These are phyloP conservation scores for Fusarium globosum DNA, from an alignment of 2,329 filamentous ascomycete species.

Conservation along the genomic window DNA sequence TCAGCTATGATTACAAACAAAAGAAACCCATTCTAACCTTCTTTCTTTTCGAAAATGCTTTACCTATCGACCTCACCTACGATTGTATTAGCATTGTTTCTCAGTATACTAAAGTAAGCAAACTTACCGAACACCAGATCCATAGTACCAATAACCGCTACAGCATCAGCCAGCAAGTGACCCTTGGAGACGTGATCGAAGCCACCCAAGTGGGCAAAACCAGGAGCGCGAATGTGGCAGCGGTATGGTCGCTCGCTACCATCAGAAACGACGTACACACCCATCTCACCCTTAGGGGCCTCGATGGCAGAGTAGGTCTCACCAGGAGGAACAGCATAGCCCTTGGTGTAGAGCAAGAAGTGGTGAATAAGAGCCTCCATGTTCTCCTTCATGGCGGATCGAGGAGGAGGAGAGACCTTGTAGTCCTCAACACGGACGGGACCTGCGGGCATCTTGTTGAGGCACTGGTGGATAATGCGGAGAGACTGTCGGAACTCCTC, in stretches of 20 bases:
- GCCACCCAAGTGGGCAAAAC: conserved; percentile 92
- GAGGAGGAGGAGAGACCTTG: conserved; percentile 96
- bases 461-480: conserved; percentile 97
- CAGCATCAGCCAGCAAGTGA: conserved; percentile 94
- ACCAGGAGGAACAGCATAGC: conserved; percentile 94
- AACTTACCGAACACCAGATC: conserved; percentile 86
- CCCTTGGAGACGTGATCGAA: conserved; percentile 95
- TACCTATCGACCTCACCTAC: conserved; percentile 72
- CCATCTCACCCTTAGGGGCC: conserved; percentile 99
- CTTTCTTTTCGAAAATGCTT: conserved; percentile 45
- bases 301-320: conserved; percentile 99
- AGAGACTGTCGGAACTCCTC: conserved; percentile 99
- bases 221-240: conserved; percentile 96
- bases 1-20: conserved; percentile 57
- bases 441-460: conserved; percentile 98
- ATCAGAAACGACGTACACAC: conserved; percentile 94
- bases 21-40: conserved; percentile 50
- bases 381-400: conserved; percentile 99
- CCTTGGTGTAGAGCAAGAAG: conserved; percentile 98
- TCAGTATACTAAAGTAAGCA: not conserved
- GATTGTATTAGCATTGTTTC: conserved; percentile 52
- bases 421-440: conserved; percentile 98
- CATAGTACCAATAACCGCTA: conserved; percentile 93
- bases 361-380: conserved; percentile 99
- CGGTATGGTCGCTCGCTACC: conserved; percentile 96